Base-by-base conservation (phyloP, 2,329 filamentous ascomycete species). In the Trichophyton mentagrophytes region DNA sequence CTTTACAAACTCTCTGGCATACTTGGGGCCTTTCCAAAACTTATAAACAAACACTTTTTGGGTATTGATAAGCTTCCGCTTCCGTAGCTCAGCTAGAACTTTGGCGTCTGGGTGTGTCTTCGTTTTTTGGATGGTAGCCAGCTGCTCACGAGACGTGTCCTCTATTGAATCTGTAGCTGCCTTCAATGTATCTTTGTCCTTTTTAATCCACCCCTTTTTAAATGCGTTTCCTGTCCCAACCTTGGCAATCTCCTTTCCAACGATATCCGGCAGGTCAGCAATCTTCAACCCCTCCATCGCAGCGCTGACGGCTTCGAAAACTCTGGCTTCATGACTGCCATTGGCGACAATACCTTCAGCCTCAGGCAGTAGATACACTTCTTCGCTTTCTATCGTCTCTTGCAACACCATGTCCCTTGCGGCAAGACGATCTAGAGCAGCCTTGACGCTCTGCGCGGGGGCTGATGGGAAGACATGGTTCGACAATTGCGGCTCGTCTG, bases 191-290 rank as follows among this genome's bases (percentile, higher is more conserved):
- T 84, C 78, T 55, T 78, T 77, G 65, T 84, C 80, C 70, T 85
- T 86, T 72, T 84, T 85, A 64, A 86, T 80, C 84, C 84, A 86
- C 66, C 82, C 83, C 68, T 80, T 78, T 74, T 82, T 95, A 79
- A 97, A 96, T 38, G 92, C 92, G 77, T 93, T 95, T 68, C 90
- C 90, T 72, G 93, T 88, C n/a, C 93, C 93, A 63, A 96, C 79
- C 77, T 77, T 78, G 61, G 76, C 76, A 57, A 73, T 74, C 30
- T 77, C 75, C 67, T 77, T 76, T 59, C 75, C 76, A 53, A 77
- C 74, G 60, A 77, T 69, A 59, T 73, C 73, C 36, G 78, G 76
- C 61, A 91, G 78, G 66, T 92, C 88, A 65, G 82, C 78, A 63
- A 97, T 87, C 65, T 88, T 87, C 73, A 96, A 79, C 22, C 90